Percentiles rank a stretch among this genome's conserved stretches.
Conservation (phyloP, 805 yeast species). For the Torulaspora indica region DNA sequence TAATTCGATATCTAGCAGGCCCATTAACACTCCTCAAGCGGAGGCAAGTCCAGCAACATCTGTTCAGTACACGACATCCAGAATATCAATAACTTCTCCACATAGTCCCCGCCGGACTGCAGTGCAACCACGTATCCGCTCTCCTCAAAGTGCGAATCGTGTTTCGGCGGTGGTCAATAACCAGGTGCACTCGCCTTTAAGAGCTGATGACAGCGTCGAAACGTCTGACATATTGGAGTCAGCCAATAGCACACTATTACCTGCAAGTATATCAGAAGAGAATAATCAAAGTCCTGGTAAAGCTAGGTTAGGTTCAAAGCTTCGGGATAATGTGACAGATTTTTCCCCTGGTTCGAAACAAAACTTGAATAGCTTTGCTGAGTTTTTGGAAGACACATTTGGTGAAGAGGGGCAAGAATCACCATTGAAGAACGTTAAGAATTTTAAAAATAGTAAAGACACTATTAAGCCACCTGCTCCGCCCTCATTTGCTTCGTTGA, state of each 20-base stretch:
- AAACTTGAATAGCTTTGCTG: constrained; percentile 27
- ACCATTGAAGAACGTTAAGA: constrained; percentile 4
- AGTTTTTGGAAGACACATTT: constrained; percentile 28
- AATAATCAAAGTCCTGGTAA: constrained; percentile 7
- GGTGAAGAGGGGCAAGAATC: constrained; percentile 12
- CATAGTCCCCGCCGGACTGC: constrained; percentile 15
- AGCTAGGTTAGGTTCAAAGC: neutral
- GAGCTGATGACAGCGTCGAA: constrained; percentile 7
- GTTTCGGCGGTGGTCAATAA: constrained; percentile 34
- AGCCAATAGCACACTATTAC: constrained; percentile 4
- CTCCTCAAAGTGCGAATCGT: constrained; percentile 31
- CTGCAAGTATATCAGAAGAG: constrained; percentile 4
- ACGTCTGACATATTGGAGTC: constrained; percentile 2
- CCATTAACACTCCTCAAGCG: constrained; percentile 1
- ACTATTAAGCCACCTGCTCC: constrained; percentile 14
- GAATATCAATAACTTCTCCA: constrained; percentile 35
- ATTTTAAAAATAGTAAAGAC: neutral
- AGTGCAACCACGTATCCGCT: constrained; percentile 15
- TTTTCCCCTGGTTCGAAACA: constrained; percentile 33
- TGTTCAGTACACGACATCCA: constrained; percentile 35
- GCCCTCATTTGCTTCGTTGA: constrained; percentile 12
- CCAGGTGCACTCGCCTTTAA: constrained; percentile 34
- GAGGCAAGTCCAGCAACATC: constrained; percentile 35
- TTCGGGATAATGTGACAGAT: constrained; percentile 11
- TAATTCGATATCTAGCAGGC: constrained; percentile 4